phyloP scores from a whole-genome alignment of 2,329 filamentous ascomycete genomes.

The Pseudopithomyces chartarum region DNA sequence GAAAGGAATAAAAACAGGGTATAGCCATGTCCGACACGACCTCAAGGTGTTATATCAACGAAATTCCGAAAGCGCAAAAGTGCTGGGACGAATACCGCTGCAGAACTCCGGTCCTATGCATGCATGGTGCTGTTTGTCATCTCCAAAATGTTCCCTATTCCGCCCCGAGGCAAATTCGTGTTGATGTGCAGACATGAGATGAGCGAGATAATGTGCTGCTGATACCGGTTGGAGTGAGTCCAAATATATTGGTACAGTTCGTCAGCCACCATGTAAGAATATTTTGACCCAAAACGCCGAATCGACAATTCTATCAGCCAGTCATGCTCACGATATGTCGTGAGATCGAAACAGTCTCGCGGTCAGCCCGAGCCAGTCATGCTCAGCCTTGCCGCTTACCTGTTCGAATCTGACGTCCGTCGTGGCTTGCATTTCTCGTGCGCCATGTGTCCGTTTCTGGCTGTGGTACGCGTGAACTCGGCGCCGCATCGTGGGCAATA shows the following conservation, averaged over 20 bases:
- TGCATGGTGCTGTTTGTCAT: constrained; percentile 2
- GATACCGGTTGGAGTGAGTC: background rate
- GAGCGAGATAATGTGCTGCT: background rate
- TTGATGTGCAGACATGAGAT: background rate
- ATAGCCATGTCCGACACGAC: background rate
- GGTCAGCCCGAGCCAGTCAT: constrained; percentile 22
- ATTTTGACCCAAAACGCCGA: constrained; percentile 5
- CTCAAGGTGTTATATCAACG: constrained; percentile 2
- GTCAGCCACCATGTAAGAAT: constrained; percentile 2
- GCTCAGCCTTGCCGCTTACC: constrained; percentile 30
- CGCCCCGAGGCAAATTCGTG: background rate
- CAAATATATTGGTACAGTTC: background rate
- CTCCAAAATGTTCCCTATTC: background rate
- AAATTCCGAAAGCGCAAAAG: constrained; percentile 6
- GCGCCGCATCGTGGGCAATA: constrained; percentile 89
- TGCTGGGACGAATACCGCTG: constrained; percentile 9
- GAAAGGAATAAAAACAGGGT: background rate
- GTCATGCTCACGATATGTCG: constrained; percentile 11
- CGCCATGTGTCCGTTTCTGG: constrained; percentile 81
- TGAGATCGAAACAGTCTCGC: constrained; percentile 16
- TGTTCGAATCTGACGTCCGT: constrained; percentile 50
- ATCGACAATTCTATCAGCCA: constrained; percentile 10
- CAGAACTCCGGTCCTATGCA: constrained; percentile 14
- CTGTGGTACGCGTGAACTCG: constrained; percentile 87
- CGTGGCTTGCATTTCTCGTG: constrained; percentile 93